Evolutionary conservation across 169 alveolate genomes (phyloP).

Genomic region (Plasmodium gallinaceum): DNA sequence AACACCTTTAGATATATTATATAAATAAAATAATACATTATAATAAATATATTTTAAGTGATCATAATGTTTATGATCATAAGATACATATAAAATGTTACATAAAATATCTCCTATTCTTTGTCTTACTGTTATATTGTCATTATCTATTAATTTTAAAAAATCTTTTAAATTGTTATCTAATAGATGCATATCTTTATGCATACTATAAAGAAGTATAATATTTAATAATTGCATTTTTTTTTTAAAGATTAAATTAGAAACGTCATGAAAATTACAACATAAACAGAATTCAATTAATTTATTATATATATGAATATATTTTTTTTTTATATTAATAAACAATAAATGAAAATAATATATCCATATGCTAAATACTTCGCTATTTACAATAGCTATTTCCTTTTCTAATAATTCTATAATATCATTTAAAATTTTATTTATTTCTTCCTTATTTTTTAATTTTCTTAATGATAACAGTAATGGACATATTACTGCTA

Average conservation of each 20-base stretch:
- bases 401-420: slow-evolving; percentile 48
- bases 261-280: slow-evolving; percentile 47
- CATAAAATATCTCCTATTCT: slow-evolving; percentile 45
- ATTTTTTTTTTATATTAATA: slow-evolving; percentile 66
- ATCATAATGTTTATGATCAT: slow-evolving; percentile 43
- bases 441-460: slow-evolving; percentile 30
- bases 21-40: slow-evolving; percentile 35
- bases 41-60: slow-evolving; percentile 55
- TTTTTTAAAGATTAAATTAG: slow-evolving; percentile 61
- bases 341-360: slow-evolving; percentile 68
- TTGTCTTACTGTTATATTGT: slow-evolving; percentile 66
- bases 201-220: slow-evolving; percentile 65
- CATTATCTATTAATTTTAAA: slow-evolving; percentile 51
- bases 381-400: slow-evolving; percentile 59
- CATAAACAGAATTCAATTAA: slow-evolving; percentile 52
- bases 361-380: slow-evolving; percentile 62
- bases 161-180: slow-evolving; percentile 35
- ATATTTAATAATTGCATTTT: slow-evolving; percentile 52
- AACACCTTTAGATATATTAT: slow-evolving; percentile 19
- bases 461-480: slow-evolving; percentile 44
- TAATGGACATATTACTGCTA: slow-evolving; percentile 59
- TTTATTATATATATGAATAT: slow-evolving; percentile 40
- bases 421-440: slow-evolving; percentile 9
- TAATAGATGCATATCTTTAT: slow-evolving; percentile 42
- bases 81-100: slow-evolving; percentile 32